A percentile compares a stretch with the other conserved stretches of the same genome.
Evolutionary conservation across 805 yeast species (phyloP).

Genomic region (Myxozyma udenii): DNA sequence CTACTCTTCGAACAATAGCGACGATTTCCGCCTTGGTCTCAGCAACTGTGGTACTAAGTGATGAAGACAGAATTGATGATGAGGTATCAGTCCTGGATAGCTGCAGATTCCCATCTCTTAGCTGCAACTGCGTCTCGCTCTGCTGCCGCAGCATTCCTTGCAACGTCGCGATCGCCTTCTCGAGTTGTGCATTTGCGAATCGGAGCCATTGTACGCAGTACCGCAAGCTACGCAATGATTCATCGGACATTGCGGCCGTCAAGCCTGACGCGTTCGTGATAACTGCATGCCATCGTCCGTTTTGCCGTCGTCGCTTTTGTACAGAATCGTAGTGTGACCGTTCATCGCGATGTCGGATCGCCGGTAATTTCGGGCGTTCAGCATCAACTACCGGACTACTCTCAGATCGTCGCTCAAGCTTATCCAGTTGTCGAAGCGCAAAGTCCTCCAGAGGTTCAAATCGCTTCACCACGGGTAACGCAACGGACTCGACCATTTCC

Average conservation of each 20-base stretch:
- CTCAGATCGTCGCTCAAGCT: constrained; percentile 20
- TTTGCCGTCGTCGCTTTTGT: background rate
- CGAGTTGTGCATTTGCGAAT: constrained; percentile 74
- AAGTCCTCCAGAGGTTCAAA: constrained; percentile 38
- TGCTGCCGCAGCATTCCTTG: constrained; percentile 52
- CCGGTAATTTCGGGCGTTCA: background rate
- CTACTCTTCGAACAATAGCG: constrained; percentile 83
- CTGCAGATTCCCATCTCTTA: background rate
- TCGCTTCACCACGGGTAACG: constrained; percentile 50
- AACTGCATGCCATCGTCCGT: constrained; percentile 15
- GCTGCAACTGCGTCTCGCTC: too few relatives aligned
- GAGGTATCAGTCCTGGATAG: constrained; percentile 22
- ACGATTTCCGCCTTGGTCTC: constrained; percentile 75
- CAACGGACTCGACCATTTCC: constrained; percentile 52
- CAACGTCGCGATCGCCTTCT: constrained; percentile 60
- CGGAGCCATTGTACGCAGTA: constrained; percentile 77
- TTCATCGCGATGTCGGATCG: background rate
- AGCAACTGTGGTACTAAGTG: constrained; percentile 26
- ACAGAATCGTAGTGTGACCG: constrained; percentile 2
- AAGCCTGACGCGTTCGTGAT: constrained; percentile 34
- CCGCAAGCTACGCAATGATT: constrained; percentile 69
- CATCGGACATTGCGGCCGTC: constrained; percentile 52
- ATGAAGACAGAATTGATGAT: constrained; percentile 14
- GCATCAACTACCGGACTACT: background rate
- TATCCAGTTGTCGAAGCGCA: constrained; percentile 33